Percentiles rank a stretch among this genome's conserved stretches.
phyloP scores from a whole-genome alignment of 768 basidiomycete species.

The Serendipita sp. region DNA sequence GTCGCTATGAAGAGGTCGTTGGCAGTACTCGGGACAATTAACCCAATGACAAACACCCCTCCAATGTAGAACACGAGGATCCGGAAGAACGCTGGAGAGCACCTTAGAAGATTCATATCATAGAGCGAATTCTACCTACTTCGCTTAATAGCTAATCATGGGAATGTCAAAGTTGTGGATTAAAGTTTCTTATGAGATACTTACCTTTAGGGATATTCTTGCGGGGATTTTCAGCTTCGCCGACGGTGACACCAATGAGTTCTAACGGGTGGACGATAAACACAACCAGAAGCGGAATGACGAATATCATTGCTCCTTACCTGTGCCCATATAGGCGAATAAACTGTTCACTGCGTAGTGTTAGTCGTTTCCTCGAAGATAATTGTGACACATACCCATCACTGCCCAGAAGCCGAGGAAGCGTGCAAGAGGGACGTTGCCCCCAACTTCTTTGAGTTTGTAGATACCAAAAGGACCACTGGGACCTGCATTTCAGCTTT shows the following conservation, averaged over 20 bases:
- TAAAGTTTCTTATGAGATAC: not conserved
- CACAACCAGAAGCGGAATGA: not conserved
- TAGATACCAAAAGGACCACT: conserved; percentile 22
- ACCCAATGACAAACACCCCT: conserved; percentile 52
- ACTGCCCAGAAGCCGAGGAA: conserved; percentile 62
- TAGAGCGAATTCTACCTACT: conserved; percentile 14
- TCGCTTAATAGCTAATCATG: conserved; percentile 34
- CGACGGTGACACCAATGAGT: conserved; percentile 16
- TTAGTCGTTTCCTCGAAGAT: not conserved
- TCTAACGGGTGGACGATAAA: not conserved
- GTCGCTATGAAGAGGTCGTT: conserved; percentile 26
- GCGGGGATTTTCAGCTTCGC: conserved; percentile 50
- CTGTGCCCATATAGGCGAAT: conserved; percentile 61
- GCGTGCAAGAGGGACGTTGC: conserved; percentile 28
- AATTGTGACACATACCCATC: conserved; percentile 7
- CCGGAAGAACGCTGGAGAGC: conserved; percentile 16
- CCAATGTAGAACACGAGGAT: conserved; percentile 47
- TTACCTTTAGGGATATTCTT: conserved; percentile 42
- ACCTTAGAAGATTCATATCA: not conserved
- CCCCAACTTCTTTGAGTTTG: conserved; percentile 5
- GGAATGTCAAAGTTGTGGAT: not conserved
- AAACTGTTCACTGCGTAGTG: conserved; percentile 41
- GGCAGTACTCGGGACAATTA: conserved; percentile 48
- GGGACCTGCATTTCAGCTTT: conserved; percentile 12
- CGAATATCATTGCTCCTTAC: conserved; percentile 20